A percentile compares a stretch with the other conserved stretches of the same genome.
Evolutionary conservation across 2,329 filamentous ascomycete genomes (phyloP).

Genomic region (Colletotrichum acutatum): DNA sequence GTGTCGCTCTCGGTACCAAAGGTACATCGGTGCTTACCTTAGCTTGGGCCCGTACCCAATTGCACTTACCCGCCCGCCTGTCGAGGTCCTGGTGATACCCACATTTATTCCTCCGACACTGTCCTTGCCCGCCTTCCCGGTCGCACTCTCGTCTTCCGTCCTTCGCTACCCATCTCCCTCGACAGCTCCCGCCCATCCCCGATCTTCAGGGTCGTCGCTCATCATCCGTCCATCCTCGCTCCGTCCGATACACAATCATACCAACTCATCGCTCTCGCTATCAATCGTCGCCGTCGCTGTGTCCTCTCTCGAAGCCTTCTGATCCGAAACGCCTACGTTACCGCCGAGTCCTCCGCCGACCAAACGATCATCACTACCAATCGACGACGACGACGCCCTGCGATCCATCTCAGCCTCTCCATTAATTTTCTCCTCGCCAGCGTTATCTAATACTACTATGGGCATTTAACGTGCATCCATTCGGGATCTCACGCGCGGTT

Average conservation of each 20-base stretch:
- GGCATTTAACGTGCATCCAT: slow-evolving; percentile 29
- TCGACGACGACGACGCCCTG: not conserved
- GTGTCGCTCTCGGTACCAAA: slow-evolving; percentile 10
- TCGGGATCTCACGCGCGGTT: not conserved
- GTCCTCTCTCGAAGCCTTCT: not conserved
- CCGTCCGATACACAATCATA: slow-evolving; percentile 5
- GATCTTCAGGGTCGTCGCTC: slow-evolving; percentile 13
- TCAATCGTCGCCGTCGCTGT: not conserved
- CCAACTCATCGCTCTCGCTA: not conserved
- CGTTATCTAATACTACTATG: slow-evolving; percentile 22
- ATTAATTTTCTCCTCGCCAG: not conserved
- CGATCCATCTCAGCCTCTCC: not conserved
- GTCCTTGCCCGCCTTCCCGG: slow-evolving; percentile 33
- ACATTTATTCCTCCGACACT: slow-evolving; percentile 36
- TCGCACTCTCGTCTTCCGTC: slow-evolving; percentile 34
- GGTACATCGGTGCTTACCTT: slow-evolving; percentile 18
- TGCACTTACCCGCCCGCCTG: slow-evolving; percentile 31
- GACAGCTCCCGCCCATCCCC: slow-evolving; percentile 30
- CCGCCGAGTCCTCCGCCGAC: slow-evolving; percentile 23
- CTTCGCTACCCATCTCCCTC: slow-evolving; percentile 34
- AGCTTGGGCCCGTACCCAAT: slow-evolving; percentile 24
- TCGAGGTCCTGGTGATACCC: slow-evolving; percentile 31
- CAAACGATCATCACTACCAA: not conserved
- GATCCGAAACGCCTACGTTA: slow-evolving; percentile 6
- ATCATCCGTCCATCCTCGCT: slow-evolving; percentile 26